Evolutionary conservation across 176 grass and related monocot species (phyloP), one percentile per base, ranked within the genome.

Genomic region (Paspalum vaginatum): DNA sequence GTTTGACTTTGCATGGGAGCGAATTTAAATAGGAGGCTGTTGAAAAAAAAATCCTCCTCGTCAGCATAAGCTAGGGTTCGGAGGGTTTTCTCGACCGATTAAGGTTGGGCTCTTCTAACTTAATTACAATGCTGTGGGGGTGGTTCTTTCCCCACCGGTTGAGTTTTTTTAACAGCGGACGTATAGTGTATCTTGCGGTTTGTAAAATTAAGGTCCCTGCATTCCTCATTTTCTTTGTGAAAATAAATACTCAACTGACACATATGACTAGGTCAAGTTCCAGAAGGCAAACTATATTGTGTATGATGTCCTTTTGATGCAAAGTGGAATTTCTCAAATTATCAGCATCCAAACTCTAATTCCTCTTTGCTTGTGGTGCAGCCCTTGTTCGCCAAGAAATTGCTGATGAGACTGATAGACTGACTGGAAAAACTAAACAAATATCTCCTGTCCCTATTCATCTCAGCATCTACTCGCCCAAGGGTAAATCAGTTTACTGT

Each of bases 321-420:
- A 7, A 72, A 40, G 15, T 48, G 40, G 24, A 58, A 46, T 44
- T 80, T 14, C 38, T 17, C 66, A 79, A 70, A 11, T 18, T 49
- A 58, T 55, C 60, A 56, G 58, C 32, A 60, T 20, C 75, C 42
- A 65, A 45, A 26, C 11, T 46, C 53, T 72, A 57, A 24, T 74
- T 38, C 76, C 45, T 52, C 60, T 76, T 0, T 82, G 41, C 41
- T 81, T 81, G 41, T 65, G 45, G 39, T 78, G 50, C 61, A 94
- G 92, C 85, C 69, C 86, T 89, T 89, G 89, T 94, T 61, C 87
- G 92, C 54, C 85, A 89, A 68, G 92, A 91, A 85, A 94, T 94
- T 78, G 83, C 85, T 37, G 92, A 91, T 85, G 89, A 94, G 86
- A 94, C 92, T 2, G 92, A 94, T 65, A 91, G 89, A 75, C 15